Evolutionary conservation across 805 yeast species (phyloP).

Genomic region (Hermanozyma aechmeae): DNA sequence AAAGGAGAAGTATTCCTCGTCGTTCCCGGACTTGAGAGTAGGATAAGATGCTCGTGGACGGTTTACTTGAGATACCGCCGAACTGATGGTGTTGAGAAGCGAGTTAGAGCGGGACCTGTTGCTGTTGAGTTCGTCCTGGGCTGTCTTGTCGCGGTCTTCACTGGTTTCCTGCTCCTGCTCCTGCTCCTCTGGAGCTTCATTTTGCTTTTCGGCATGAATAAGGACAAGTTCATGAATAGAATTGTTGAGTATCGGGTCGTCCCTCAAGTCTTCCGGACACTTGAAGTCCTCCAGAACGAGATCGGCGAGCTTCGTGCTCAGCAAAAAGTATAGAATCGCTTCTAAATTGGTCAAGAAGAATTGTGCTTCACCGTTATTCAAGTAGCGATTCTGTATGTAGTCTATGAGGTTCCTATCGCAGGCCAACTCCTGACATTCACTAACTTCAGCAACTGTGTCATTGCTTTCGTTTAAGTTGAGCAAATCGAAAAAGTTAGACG

Average conservation of each 20-base stretch:
- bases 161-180: constrained; percentile 1
- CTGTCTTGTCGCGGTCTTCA: background rate
- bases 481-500: constrained; percentile 18
- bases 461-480: constrained; percentile 15
- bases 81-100: constrained; percentile 25
- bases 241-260: too few relatives aligned
- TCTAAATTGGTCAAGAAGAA: constrained; percentile 35
- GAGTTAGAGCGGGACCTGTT: constrained; percentile 30
- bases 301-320: constrained; percentile 25
- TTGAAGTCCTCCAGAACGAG: constrained; percentile 8
- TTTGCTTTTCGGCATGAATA: constrained; percentile 15
- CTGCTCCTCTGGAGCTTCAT: constrained; percentile 6
- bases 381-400: constrained; percentile 15
- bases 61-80: too few relatives aligned
- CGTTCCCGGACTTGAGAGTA: too few relatives aligned
- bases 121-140: constrained; percentile 2
- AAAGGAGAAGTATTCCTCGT: constrained; percentile 19
- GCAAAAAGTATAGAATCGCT: constrained; percentile 28
- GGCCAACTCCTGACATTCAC: constrained; percentile 6
- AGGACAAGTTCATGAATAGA: too few relatives aligned
- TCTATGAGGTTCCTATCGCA: constrained; percentile 22
- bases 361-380: constrained; percentile 29
- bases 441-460: constrained; percentile 1
- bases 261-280: constrained; percentile 6
- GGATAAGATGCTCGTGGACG: too few relatives aligned